Evolutionary conservation across 768 basidiomycete species (phyloP).

Genomic region (Ramaria rubella): DNA sequence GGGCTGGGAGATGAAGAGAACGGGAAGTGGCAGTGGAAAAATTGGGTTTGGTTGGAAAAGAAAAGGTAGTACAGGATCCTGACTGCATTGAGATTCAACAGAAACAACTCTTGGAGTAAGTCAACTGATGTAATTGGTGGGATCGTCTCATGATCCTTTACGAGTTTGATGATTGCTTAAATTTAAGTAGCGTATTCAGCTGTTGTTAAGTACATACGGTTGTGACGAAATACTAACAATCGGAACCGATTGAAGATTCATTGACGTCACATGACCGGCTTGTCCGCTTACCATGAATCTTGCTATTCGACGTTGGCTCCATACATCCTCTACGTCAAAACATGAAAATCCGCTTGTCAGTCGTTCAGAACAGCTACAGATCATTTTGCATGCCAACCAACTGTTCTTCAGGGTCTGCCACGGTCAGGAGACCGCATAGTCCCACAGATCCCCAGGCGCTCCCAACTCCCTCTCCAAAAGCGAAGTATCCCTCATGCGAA

Average conservation of each 20-base stretch:
- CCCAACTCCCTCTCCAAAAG: conserved; percentile 29
- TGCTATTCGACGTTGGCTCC: neutral
- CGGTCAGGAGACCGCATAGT: conserved; percentile 26
- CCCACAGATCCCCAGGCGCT: conserved; percentile 34
- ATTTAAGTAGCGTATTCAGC: neutral
- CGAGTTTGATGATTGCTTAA: neutral
- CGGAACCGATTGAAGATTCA: too few relatives aligned
- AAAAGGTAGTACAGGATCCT: neutral
- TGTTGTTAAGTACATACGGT: neutral
- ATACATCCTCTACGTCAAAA: conserved; percentile 1
- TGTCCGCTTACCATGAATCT: neutral
- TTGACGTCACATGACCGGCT: neutral
- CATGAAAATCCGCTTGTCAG: conserved; percentile 14
- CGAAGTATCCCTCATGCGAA: conserved; percentile 52
- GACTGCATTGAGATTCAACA: neutral
- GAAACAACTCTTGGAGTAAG: neutral
- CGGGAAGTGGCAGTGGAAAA: neutral
- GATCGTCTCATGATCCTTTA: neutral
- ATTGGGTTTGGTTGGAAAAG: conserved; percentile 7
- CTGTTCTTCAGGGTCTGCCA: conserved; percentile 32
- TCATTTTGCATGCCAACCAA: neutral
- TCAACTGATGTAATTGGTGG: neutral
- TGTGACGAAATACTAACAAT: too few relatives aligned
- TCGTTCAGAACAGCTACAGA: neutral
- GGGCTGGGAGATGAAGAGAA: conserved; percentile 6